These are phyloP conservation scores for Irpex rosettiformis DNA, from an alignment of 1,284 basidiomycete species.

Conservation along the genomic window DNA sequence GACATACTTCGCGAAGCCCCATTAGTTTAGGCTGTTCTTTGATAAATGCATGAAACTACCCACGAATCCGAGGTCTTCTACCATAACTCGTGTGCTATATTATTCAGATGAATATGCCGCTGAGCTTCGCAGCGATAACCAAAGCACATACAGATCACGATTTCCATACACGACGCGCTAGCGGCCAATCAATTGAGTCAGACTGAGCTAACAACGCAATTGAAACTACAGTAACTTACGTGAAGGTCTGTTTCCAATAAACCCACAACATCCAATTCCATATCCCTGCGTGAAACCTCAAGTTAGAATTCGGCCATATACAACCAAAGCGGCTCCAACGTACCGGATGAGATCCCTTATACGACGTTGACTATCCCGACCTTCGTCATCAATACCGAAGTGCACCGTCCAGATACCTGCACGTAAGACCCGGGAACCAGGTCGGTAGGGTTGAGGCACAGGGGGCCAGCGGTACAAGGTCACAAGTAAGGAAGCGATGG, in stretches of 20 bases:
- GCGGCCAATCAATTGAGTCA: slow-evolving; percentile 5
- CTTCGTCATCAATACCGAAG: slow-evolving; percentile 83
- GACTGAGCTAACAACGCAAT: neutral
- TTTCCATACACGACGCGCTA: slow-evolving; percentile 88
- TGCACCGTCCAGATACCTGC: slow-evolving; percentile 94
- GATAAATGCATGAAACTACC: slow-evolving; percentile 23
- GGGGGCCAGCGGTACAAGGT: slow-evolving; percentile 52
- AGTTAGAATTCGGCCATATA: slow-evolving; percentile 8
- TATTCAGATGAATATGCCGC: neutral
- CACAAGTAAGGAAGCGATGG: slow-evolving; percentile 48
- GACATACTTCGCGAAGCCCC: slow-evolving; percentile 47
- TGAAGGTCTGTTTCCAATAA: slow-evolving; percentile 87
- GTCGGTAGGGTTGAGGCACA: slow-evolving; percentile 54
- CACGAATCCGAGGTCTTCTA: slow-evolving; percentile 83
- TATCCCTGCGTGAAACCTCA: slow-evolving; percentile 44
- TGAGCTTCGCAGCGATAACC: neutral
- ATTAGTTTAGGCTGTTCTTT: slow-evolving; percentile 13
- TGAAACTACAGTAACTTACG: slow-evolving; percentile 39
- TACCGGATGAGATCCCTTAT: slow-evolving; percentile 72
- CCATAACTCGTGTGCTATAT: slow-evolving; percentile 66
- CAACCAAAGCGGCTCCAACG: slow-evolving; percentile 10
- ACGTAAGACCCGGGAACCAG: slow-evolving; percentile 70
- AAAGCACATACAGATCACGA: slow-evolving; percentile 69
- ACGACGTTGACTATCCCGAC: slow-evolving; percentile 79
- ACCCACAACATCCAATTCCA: slow-evolving; percentile 81